These are phyloP conservation scores for Globisporangium irregulare DNA, from an alignment of 352 stramenopile genomes.

Conservation along the genomic window DNA sequence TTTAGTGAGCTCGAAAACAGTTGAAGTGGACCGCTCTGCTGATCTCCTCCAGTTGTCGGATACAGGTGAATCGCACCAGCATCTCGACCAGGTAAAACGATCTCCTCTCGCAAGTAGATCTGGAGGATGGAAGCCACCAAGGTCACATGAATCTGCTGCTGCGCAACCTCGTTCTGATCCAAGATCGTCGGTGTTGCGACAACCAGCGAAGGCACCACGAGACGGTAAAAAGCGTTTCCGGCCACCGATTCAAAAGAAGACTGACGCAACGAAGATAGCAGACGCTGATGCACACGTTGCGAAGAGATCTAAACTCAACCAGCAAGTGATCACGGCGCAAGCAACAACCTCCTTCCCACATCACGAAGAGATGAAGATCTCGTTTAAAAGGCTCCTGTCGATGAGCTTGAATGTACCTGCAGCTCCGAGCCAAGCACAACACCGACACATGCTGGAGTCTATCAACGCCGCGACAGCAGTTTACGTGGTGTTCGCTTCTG, in stretches of 20 bases:
- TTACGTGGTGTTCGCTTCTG: conserved; percentile 26
- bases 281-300: not conserved
- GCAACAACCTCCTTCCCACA: conserved; percentile 17
- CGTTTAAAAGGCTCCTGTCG: conserved; percentile 24
- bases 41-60: not conserved
- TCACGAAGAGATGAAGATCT: conserved; percentile 49
- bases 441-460: conserved; percentile 24
- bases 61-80: not conserved
- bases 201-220: conserved; percentile 12
- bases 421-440: conserved; percentile 2
- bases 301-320: conserved; percentile 23
- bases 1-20: not conserved
- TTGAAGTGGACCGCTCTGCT: not conserved
- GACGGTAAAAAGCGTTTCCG: conserved; percentile 31
- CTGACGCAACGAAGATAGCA: conserved; percentile 10
- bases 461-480: conserved; percentile 33
- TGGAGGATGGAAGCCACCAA: conserved; percentile 1
- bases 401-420: conserved; percentile 13
- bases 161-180: not conserved
- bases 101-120: not conserved
- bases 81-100: not conserved
- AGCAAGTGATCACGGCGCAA: not conserved
- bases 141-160: not conserved
- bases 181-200: not conserved
- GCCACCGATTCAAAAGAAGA: conserved; percentile 41